Conservation (phyloP, 164 flowering plant species). For the Aristolochia californica region DNA sequence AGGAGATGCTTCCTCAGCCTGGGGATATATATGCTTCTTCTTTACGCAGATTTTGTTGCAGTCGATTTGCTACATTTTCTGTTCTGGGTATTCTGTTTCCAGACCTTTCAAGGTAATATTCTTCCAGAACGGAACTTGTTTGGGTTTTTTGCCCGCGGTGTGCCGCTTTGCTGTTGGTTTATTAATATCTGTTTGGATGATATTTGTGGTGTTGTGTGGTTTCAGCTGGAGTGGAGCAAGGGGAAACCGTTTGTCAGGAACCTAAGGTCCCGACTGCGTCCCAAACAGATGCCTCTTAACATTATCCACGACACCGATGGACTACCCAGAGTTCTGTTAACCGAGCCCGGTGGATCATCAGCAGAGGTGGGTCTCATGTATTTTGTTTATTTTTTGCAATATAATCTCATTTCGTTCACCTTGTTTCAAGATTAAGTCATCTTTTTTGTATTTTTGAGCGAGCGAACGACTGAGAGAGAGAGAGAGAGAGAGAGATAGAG, state of each 20-base stretch:
- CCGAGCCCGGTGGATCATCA: slow-evolving; percentile 65
- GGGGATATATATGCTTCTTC: background rate
- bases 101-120: background rate
- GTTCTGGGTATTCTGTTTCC: background rate
- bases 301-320: slow-evolving; percentile 31
- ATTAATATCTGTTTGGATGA: background rate
- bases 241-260: slow-evolving; percentile 1
- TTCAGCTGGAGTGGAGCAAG: slow-evolving; percentile 8
- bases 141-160: background rate
- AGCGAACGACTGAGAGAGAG: no score
- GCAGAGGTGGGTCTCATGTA: slow-evolving; percentile 44
- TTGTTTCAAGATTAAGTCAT: background rate
- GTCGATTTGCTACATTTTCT: background rate
- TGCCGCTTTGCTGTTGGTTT: background rate
- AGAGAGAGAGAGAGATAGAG: no score
- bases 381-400: background rate
- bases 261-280: background rate
- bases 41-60: background rate
- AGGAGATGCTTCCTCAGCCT: background rate
- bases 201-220: background rate
- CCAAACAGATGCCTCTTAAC: slow-evolving; percentile 29
- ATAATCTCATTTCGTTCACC: background rate
- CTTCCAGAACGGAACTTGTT: background rate
- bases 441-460: no score
- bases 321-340: slow-evolving; percentile 37